Evolutionary conservation across 352 stramenopile genomes (phyloP), one percentile per base, ranked within the genome.

Genomic region (Globisporangium rhizosaccharum): DNA sequence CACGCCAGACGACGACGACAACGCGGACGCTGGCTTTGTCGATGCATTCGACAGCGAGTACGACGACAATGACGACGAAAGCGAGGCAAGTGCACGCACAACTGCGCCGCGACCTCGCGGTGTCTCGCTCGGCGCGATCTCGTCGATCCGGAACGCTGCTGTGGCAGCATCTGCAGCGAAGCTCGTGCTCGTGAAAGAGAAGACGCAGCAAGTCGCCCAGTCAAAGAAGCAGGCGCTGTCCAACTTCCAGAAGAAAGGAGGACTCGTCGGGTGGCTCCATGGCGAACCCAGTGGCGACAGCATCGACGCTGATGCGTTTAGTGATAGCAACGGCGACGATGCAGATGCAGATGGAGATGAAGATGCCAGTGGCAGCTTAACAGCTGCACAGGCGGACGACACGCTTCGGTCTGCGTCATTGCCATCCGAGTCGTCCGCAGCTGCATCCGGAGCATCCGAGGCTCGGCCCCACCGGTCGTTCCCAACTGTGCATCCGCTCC

Each of bases 191-290:
- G 57, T 82, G 20, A 86, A 82, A 63, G 65, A 73, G 30, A 84
- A 80, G 47, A 76, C 66, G 1, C 59, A 72, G 17, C 53, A 64
- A 28, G 66, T 59, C 1, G 68, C 64, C 3, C 68, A 74, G 44
- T 76, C 67, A 33, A 70, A 81, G 39, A 76, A 78, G 53, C 67
- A 73, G 4, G 68, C 58, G 2, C 63, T 86, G n/a, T 71, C 64
- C 2, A 64, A 63, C 7, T 88, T 88, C 37, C 73, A 86, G n/a
- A 68, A 83, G 49, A 82, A 80, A 63, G 79, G 79, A n/a, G 79
- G 79, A 7, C 56, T 88, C 3, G 79, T 87, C 0, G 53, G 79
- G 12, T 88, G 79, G 79, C 62, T 88, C 2, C 79, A 88, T 41
- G 79, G 76, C n/a, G 79, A 86, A 23, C 56, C 56, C 3, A 45